Conservation (phyloP, 371 early-diverging fungal species). For the Saksenaea oblongispora region DNA sequence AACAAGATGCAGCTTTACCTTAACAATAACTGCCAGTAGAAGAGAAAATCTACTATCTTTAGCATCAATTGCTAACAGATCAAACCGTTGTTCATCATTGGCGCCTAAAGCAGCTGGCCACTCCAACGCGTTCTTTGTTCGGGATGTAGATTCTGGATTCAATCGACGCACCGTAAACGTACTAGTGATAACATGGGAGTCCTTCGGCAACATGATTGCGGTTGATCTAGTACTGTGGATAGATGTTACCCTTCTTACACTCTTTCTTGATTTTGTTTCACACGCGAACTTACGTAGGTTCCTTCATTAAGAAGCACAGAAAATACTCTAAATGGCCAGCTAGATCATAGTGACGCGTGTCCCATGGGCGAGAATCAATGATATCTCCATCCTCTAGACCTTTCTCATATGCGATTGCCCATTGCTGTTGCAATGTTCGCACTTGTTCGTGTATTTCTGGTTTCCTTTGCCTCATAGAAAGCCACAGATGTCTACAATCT, state of each 20-base stretch:
- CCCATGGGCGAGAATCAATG: slow-evolving; percentile 21
- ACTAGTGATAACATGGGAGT: background rate
- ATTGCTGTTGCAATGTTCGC: slow-evolving; percentile 7
- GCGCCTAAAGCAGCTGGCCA: background rate
- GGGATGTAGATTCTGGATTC: background rate
- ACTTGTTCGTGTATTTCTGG: background rate
- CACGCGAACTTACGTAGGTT: background rate
- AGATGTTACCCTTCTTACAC: background rate
- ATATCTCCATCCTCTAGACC: slow-evolving; percentile 10
- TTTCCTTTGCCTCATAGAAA: background rate
- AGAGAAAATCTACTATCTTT: background rate
- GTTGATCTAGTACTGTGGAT: background rate
- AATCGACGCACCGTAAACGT: background rate
- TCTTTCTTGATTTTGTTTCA: background rate
- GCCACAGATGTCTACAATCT: slow-evolving; percentile 8
- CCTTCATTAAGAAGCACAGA: slow-evolving; percentile 1
- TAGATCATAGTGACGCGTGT: slow-evolving; percentile 13
- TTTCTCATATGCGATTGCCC: slow-evolving; percentile 12
- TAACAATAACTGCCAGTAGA: slow-evolving; percentile 2
- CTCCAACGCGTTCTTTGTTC: background rate
- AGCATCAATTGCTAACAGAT: background rate
- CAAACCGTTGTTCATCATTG: background rate
- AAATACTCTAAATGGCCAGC: slow-evolving; percentile 19
- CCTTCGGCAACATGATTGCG: background rate
- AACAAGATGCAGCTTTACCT: background rate